A percentile compares a stretch with the other conserved stretches of the same genome.
These are phyloP conservation scores for Cryptococcus amylolentus DNA, from an alignment of 1,284 basidiomycete genomes.

Conservation along the genomic window DNA sequence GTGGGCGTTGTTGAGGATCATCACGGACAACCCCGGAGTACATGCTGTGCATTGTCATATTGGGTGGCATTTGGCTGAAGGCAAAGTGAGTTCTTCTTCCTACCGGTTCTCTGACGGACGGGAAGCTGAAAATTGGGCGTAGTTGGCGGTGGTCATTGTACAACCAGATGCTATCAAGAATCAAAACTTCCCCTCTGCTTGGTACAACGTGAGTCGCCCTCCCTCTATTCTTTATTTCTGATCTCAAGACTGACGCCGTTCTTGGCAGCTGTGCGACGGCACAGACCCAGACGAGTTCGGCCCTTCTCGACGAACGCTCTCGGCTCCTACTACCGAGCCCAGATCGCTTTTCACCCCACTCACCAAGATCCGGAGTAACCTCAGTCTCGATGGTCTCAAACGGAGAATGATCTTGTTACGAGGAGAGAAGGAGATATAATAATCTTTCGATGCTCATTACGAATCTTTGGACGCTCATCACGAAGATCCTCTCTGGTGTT, in stretches of 20 bases:
- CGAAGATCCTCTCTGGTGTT: not conserved
- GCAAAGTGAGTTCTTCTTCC: constrained; percentile 11
- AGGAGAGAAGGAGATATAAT: not conserved
- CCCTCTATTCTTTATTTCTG: not conserved
- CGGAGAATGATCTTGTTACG: too few species aligned
- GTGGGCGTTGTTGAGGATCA: constrained; percentile 25
- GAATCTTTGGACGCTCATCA: not conserved
- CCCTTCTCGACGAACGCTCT: constrained; percentile 2
- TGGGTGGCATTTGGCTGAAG: constrained; percentile 24
- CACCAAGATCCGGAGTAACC: not conserved
- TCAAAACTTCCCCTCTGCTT: constrained; percentile 9
- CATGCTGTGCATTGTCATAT: constrained; percentile 33
- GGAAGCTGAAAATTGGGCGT: not conserved
- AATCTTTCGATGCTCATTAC: not conserved
- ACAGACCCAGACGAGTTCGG: constrained; percentile 12
- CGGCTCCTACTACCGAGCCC: not conserved
- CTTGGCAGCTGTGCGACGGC: constrained; percentile 15
- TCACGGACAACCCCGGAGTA: constrained; percentile 25
- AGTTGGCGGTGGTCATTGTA: constrained; percentile 17
- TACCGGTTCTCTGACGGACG: not conserved
- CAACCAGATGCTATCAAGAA: constrained; percentile 16
- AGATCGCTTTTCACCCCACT: not conserved
- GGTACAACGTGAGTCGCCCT: constrained; percentile 11
- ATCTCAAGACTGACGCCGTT: too few species aligned
- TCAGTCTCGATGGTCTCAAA: not conserved